A percentile compares a stretch with the other conserved stretches of the same genome.
Conservation (phyloP, 2,329 filamentous ascomycete genomes). For the Coleophoma cylindrospora region DNA sequence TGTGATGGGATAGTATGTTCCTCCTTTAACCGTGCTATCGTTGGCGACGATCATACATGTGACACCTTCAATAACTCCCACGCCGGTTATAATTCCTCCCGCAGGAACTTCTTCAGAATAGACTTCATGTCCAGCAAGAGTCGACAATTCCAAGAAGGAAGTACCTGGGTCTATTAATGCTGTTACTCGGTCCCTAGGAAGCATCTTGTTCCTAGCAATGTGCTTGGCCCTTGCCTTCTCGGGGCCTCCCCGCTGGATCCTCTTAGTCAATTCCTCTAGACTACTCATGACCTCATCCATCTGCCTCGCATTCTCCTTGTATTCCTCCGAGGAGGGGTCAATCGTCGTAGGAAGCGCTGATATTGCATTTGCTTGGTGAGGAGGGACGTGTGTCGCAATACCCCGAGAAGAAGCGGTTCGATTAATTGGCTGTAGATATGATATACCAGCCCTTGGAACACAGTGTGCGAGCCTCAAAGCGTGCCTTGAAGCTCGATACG, state of each 20-base stretch:
- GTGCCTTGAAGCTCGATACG: constrained; percentile 40
- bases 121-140: constrained; percentile 81
- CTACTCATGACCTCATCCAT: constrained; percentile 70
- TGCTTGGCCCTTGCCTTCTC: constrained; percentile 86
- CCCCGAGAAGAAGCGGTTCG: constrained; percentile 8
- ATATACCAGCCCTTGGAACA: no score
- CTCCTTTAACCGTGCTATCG: constrained; percentile 95
- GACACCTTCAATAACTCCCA: constrained; percentile 86
- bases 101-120: constrained; percentile 85
- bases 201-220: constrained; percentile 83
- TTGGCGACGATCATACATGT: constrained; percentile 92
- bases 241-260: constrained; percentile 71
- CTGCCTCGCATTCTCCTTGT: constrained; percentile 71
- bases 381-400: constrained; percentile 73
- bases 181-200: constrained; percentile 83
- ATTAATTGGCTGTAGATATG: no score
- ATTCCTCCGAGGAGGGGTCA: constrained; percentile 73
- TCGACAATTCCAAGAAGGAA: constrained; percentile 87
- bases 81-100: constrained; percentile 87
- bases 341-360: constrained; percentile 73
- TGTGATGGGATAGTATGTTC: constrained; percentile 94
- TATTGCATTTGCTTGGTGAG: constrained; percentile 76
- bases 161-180: constrained; percentile 85
- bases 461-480: constrained; percentile 25
- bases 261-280: constrained; percentile 65